phyloP scores from a whole-genome alignment of 148 eudicot species.

The Heliamphora exappendiculata region DNA sequence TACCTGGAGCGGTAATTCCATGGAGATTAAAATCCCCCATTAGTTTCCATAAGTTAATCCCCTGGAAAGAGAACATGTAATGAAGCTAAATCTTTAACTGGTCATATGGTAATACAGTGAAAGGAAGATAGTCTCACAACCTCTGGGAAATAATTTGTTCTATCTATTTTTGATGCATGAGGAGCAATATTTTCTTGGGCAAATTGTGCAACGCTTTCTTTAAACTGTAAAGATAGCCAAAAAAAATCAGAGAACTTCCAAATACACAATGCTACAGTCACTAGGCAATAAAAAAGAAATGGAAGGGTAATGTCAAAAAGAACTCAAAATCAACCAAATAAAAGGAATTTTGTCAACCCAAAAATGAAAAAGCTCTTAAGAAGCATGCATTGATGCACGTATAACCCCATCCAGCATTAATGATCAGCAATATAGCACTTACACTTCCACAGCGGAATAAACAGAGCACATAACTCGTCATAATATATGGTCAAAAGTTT shows the following conservation, averaged over 20 bases:
- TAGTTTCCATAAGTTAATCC: conserved; percentile 86
- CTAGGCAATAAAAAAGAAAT: background rate
- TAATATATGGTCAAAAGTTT: background rate
- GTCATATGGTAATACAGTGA: background rate
- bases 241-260: conserved; percentile 2
- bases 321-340: background rate
- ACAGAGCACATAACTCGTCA: background rate
- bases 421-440: background rate
- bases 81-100: background rate
- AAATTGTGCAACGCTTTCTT: conserved; percentile 91
- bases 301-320: background rate
- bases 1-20: conserved; percentile 97
- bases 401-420: background rate
- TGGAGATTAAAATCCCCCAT: conserved; percentile 98
- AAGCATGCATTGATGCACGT: background rate
- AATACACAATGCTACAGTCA: background rate
- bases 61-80: conserved; percentile 37
- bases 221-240: conserved; percentile 46
- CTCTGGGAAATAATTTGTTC: conserved; percentile 78
- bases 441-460: background rate
- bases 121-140: conserved; percentile 24
- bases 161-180: conserved; percentile 76
- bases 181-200: conserved; percentile 95
- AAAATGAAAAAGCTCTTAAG: background rate
- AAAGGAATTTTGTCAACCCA: background rate